These are phyloP conservation scores for Discostella stelligera DNA, from an alignment of 352 stramenopile species.

Conservation along the genomic window DNA sequence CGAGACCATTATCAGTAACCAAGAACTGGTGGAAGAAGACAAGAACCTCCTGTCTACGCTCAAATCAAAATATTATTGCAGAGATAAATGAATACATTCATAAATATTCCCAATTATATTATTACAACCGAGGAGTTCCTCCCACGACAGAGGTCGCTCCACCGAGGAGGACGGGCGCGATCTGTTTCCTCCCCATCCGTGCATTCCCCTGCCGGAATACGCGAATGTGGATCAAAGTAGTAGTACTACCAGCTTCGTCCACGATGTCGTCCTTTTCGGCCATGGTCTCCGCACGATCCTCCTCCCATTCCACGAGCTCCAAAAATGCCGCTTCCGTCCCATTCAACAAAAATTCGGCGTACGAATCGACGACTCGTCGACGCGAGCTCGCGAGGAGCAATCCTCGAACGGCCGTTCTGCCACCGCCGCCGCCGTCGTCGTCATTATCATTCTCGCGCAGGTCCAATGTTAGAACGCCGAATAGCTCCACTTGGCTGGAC, in stretches of 20 bases:
- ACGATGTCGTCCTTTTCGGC: not conserved
- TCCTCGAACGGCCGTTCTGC: slow-evolving; percentile 14
- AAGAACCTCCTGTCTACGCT: slow-evolving; percentile 8
- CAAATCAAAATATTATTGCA: slow-evolving; percentile 1
- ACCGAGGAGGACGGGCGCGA: slow-evolving; percentile 62
- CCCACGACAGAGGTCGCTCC: not conserved
- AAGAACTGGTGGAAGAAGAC: slow-evolving; percentile 5
- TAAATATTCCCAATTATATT: not conserved
- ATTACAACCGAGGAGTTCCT: slow-evolving; percentile 18
- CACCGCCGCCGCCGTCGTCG: too few species aligned
- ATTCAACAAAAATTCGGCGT: slow-evolving; percentile 38
- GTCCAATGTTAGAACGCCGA: slow-evolving; percentile 45
- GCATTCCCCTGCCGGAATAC: slow-evolving; percentile 68
- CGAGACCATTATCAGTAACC: not conserved
- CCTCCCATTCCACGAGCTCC: slow-evolving; percentile 24
- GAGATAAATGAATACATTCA: not conserved
- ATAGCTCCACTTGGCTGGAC: slow-evolving; percentile 40
- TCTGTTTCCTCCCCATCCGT: slow-evolving; percentile 73
- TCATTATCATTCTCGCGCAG: slow-evolving; percentile 24
- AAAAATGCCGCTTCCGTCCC: slow-evolving; percentile 35
- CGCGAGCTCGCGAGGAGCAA: slow-evolving; percentile 39
- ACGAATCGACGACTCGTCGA: slow-evolving; percentile 31
- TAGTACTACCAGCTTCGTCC: not conserved
- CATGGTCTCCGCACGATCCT: slow-evolving; percentile 13
- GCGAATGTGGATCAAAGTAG: slow-evolving; percentile 13